Evolutionary conservation across 768 basidiomycete genomes (phyloP).

Genomic region (Kwoniella europaea): DNA sequence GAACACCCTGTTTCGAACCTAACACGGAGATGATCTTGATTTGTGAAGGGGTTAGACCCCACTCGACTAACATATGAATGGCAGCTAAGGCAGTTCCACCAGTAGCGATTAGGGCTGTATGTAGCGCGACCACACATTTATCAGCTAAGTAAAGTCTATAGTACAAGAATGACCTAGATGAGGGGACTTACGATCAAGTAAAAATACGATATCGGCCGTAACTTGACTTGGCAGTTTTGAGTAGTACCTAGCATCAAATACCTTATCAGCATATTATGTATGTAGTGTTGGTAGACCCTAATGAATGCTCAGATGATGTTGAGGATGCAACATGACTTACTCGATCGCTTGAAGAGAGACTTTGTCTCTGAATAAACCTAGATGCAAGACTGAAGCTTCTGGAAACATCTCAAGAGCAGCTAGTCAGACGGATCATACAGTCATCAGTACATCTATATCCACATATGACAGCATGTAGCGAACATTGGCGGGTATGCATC

Average conservation of each 20-base stretch:
- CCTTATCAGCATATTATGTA: slow-evolving; percentile 3
- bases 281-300: too few species aligned
- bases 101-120: slow-evolving; percentile 85
- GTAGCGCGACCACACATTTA: too few species aligned
- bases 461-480: too few species aligned
- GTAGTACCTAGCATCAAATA: slow-evolving; percentile 69
- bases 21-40: slow-evolving; percentile 84
- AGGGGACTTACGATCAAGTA: slow-evolving; percentile 69
- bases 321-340: slow-evolving; percentile 17
- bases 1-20: slow-evolving; percentile 75
- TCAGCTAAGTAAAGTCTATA: neutral
- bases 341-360: slow-evolving; percentile 85
- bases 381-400: slow-evolving; percentile 84
- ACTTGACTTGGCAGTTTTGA: slow-evolving; percentile 81
- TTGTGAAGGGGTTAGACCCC: slow-evolving; percentile 63
- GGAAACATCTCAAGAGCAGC: slow-evolving; percentile 84
- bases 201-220: slow-evolving; percentile 79
- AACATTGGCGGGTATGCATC: neutral
- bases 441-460: too few species aligned
- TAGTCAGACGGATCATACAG: neutral
- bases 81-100: slow-evolving; percentile 91
- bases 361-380: slow-evolving; percentile 78
- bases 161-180: neutral
- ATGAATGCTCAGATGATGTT: too few species aligned
- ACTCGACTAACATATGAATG: slow-evolving; percentile 66